phyloP scores from a whole-genome alignment of 2,329 filamentous ascomycete species.

The Xylaria sp. region DNA sequence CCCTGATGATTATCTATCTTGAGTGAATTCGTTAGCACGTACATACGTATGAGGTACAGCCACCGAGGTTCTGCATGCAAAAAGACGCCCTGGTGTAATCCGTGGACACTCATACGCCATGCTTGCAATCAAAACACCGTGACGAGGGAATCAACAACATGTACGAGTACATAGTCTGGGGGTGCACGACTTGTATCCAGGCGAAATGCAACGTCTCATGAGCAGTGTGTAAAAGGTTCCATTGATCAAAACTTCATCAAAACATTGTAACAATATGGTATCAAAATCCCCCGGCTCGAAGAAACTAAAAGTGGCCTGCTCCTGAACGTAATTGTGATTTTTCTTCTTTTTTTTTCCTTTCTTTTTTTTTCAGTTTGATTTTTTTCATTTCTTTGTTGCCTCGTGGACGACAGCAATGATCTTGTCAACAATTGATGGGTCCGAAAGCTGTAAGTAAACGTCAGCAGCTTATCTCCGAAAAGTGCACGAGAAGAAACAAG shows the following conservation, averaged over 20 bases:
- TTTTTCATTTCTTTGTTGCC: constrained; percentile 46
- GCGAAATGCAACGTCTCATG: no score
- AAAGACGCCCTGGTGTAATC: no score
- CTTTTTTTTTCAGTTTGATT: constrained; percentile 5
- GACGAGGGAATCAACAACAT: no score
- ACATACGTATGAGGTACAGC: no score
- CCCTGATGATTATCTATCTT: no score
- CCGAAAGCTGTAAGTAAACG: constrained; percentile 60
- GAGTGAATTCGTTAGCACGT: no score
- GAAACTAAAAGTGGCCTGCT: constrained; percentile 14
- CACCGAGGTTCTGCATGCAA: no score
- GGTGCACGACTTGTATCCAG: no score
- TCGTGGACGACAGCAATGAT: constrained; percentile 80
- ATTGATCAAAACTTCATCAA: constrained; percentile 9
- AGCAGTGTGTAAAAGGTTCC: constrained; percentile 1
- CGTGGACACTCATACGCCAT: no score
- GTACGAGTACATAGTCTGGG: no score
- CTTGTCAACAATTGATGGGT: constrained; percentile 81
- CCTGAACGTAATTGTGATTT: constrained; percentile 1
- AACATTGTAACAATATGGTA: constrained; percentile 21
- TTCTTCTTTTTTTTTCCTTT: not conserved
- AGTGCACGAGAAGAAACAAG: not conserved
- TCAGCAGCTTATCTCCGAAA: constrained; percentile 2
- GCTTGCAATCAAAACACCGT: no score
- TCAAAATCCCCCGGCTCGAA: constrained; percentile 16